A percentile compares a stretch with the other conserved stretches of the same genome.
Evolutionary conservation across 345 rosid species (phyloP).

Genomic region (Salix purpurea): DNA sequence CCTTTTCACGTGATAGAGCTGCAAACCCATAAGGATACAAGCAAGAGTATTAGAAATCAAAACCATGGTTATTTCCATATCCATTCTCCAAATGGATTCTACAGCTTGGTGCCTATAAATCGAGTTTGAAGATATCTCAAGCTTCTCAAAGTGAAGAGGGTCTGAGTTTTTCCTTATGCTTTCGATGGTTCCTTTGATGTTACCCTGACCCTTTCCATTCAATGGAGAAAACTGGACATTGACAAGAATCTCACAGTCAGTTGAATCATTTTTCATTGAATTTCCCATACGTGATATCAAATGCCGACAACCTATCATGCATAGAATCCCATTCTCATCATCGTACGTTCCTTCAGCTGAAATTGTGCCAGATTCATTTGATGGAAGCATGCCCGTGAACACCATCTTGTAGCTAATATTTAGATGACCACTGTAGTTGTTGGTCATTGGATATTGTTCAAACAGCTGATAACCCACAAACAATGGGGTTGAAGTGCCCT

Average conservation of each 20-base stretch:
- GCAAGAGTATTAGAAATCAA: constrained; percentile 66
- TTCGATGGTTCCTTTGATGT: constrained; percentile 59
- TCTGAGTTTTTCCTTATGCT: constrained; percentile 59
- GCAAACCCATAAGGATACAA: constrained; percentile 64
- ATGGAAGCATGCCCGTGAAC: constrained; percentile 19
- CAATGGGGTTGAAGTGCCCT: constrained; percentile 54
- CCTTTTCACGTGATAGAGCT: constrained; percentile 69
- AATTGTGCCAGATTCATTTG: constrained; percentile 38
- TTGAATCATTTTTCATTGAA: constrained; percentile 22
- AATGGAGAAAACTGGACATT: constrained; percentile 52
- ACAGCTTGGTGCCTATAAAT: constrained; percentile 53
- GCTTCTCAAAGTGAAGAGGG: constrained; percentile 53
- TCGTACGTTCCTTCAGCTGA: constrained; percentile 76
- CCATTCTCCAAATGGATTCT: constrained; percentile 84
- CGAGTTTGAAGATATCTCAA: constrained; percentile 55
- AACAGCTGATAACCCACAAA: constrained; percentile 57
- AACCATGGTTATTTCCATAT: constrained; percentile 77
- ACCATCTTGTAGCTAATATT: constrained; percentile 66
- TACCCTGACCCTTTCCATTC: constrained; percentile 42
- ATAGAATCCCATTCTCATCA: constrained; percentile 54
- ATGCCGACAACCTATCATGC: constrained; percentile 79
- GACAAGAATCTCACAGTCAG: constrained; percentile 61
- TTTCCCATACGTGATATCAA: constrained; percentile 18
- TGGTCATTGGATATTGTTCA: constrained; percentile 11
- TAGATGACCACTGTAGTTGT: constrained; percentile 32